These are phyloP conservation scores for Alternaria sp. DNA, from an alignment of 2,329 filamentous ascomycete species.

Conservation along the genomic window DNA sequence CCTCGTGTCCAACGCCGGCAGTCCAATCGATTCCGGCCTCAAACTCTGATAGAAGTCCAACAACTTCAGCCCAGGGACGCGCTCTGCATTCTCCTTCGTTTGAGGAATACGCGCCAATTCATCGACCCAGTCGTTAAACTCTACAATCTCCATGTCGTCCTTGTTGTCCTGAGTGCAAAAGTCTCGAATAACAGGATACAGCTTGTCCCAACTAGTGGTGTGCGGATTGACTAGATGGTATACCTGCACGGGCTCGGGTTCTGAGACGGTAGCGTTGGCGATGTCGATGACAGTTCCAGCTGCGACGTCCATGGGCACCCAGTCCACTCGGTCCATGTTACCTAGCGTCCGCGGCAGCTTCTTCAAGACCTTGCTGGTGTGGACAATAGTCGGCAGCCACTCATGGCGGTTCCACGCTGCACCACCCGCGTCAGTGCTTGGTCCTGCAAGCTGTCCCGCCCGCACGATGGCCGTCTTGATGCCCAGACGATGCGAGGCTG, in stretches of 20 bases:
- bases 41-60: constrained; percentile 2
- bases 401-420: constrained; percentile 36
- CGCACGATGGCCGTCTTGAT: constrained; percentile 33
- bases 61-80: constrained; percentile 1
- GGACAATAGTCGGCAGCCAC: constrained; percentile 36
- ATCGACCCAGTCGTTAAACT: constrained; percentile 1
- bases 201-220: neutral
- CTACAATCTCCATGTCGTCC: neutral
- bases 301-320: constrained; percentile 29
- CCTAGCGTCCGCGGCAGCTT: constrained; percentile 25
- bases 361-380: constrained; percentile 26
- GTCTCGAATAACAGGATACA: neutral
- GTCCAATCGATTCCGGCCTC: neutral
- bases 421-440: constrained; percentile 13
- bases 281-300: constrained; percentile 3
- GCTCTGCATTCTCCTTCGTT: constrained; percentile 6
- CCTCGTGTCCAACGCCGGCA: neutral
- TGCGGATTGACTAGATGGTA: constrained; percentile 7
- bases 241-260: neutral
- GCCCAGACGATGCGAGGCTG: constrained; percentile 33
- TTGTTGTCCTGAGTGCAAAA: neutral
- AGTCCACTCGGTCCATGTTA: constrained; percentile 28
- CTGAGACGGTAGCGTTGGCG: neutral
- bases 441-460: constrained; percentile 42
- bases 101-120: neutral